phyloP scores from a whole-genome alignment of 495 filamentous ascomycete genomes.

The Halenospora varia region DNA sequence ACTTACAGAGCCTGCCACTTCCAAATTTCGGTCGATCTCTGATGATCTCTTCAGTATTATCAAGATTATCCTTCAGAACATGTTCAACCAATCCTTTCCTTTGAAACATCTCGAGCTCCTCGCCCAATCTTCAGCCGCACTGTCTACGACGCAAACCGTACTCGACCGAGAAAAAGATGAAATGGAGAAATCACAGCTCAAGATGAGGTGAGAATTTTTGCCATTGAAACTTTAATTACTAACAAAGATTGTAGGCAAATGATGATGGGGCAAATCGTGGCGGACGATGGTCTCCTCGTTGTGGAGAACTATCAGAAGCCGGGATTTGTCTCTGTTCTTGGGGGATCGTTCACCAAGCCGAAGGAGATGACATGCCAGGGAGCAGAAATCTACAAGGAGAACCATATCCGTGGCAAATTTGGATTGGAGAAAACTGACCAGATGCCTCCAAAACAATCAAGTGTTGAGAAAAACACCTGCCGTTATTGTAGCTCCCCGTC shows the following conservation, averaged over 20 bases:
- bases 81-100: constrained; percentile 10
- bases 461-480: neutral
- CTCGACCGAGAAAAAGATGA: constrained; percentile 12
- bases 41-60: constrained; percentile 2
- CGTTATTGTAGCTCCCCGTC: constrained; percentile 1
- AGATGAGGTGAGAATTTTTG: constrained; percentile 2
- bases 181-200: constrained; percentile 13
- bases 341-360: constrained; percentile 1
- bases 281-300: constrained; percentile 4
- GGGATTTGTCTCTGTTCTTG: constrained; percentile 6
- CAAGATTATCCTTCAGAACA: constrained; percentile 2
- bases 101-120: constrained; percentile 9
- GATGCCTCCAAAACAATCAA: constrained; percentile 4
- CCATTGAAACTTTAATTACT: neutral
- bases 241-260: constrained; percentile 5
- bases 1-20: neutral
- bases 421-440: constrained; percentile 8
- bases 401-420: constrained; percentile 13
- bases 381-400: constrained; percentile 17
- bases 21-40: constrained; percentile 4
- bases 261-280: constrained; percentile 4
- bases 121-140: constrained; percentile 10
- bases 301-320: constrained; percentile 10
- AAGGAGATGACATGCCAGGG: constrained; percentile 13
- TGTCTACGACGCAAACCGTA: constrained; percentile 15